Percentiles rank a stretch among this genome's conserved stretches.
Conservation (phyloP, 169 alveolate species). For the Theileria annulata region DNA sequence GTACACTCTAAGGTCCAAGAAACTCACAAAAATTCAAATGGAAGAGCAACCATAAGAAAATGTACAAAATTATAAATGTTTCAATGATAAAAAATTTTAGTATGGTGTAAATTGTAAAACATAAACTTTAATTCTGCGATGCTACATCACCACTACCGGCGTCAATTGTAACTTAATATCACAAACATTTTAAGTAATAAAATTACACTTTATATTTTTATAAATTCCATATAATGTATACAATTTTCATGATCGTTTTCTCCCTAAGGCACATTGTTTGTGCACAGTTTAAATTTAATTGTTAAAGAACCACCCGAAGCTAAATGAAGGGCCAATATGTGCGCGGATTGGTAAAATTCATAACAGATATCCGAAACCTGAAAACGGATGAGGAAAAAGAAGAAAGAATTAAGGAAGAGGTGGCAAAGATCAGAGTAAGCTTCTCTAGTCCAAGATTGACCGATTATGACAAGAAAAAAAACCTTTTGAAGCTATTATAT, state of each 20-base stretch:
- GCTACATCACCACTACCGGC: not conserved
- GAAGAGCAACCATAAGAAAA: not conserved
- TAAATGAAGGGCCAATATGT: slow-evolving; percentile 56
- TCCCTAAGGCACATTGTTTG: slow-evolving; percentile 6
- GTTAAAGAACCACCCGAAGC: not conserved
- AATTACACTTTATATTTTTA: not conserved
- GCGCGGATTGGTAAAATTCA: slow-evolving; percentile 85
- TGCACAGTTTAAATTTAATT: slow-evolving; percentile 1
- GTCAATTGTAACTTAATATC: not conserved
- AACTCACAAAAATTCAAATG: not conserved
- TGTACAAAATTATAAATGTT: not conserved
- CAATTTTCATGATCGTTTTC: not conserved
- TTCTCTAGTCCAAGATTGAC: slow-evolving; percentile 82
- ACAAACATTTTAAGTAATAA: not conserved
- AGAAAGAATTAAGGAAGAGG: slow-evolving; percentile 88
- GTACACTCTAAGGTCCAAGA: not conserved
- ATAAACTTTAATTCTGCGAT: not conserved
- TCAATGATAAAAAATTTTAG: not conserved
- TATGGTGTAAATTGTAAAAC: not conserved
- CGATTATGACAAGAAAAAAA: slow-evolving; percentile 93
- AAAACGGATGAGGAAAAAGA: slow-evolving; percentile 86
- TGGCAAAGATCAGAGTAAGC: slow-evolving; percentile 90
- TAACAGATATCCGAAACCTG: slow-evolving; percentile 86
- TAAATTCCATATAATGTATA: not conserved
- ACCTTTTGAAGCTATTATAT: slow-evolving; percentile 92